phyloP scores from a whole-genome alignment of 192 early-diverging fungal species.

The Coemansia sp. region DNA sequence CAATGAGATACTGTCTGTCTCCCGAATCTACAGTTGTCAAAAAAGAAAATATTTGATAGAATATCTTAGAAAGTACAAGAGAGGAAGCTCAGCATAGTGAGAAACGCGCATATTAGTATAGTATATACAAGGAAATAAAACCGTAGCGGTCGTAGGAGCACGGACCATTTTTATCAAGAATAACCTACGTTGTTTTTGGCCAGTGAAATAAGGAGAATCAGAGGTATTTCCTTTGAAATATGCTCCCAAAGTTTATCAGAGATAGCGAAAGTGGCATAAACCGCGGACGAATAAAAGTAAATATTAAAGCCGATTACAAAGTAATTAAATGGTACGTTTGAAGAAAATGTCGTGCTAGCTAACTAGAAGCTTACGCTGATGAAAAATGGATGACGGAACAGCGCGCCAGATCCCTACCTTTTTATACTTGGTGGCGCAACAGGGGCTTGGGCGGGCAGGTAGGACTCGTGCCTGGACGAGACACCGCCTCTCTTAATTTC shows the following conservation, averaged over 20 bases:
- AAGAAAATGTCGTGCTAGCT: background rate
- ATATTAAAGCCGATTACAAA: background rate
- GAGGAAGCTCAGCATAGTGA: background rate
- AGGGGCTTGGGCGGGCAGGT: background rate
- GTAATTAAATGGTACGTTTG: background rate
- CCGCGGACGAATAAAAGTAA: background rate
- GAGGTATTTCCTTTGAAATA: background rate
- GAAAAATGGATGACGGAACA: background rate
- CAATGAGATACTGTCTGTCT: background rate
- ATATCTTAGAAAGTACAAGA: background rate
- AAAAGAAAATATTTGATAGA: background rate
- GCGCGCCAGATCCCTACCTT: background rate
- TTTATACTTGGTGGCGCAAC: slow-evolving; percentile 8
- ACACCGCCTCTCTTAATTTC: background rate
- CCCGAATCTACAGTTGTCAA: background rate
- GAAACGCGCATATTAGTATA: background rate
- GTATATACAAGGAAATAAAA: background rate
- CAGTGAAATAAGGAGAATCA: background rate
- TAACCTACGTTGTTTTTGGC: background rate
- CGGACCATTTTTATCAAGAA: background rate
- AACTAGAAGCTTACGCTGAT: background rate
- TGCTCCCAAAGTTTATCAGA: background rate
- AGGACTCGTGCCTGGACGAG: background rate
- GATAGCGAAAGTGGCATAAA: background rate
- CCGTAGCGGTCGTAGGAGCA: background rate